Percentiles rank a stretch among this genome's conserved stretches.
phyloP scores from a whole-genome alignment of 2,329 filamentous ascomycete genomes.

The Alternaria metachromatica region DNA sequence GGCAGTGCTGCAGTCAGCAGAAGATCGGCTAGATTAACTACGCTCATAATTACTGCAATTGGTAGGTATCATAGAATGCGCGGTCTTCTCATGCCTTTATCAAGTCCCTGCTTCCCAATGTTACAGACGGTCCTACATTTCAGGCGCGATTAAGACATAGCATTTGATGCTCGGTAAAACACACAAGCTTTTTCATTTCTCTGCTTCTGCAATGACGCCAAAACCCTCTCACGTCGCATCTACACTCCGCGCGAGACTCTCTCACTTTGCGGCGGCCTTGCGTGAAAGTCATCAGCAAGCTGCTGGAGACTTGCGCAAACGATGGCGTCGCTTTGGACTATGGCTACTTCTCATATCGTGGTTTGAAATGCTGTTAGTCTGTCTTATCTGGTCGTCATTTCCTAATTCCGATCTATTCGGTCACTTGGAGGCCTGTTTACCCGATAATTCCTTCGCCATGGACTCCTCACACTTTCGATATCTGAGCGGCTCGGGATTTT shows the following conservation, averaged over 20 bases:
- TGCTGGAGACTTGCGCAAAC: conserved; percentile 1
- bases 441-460: conserved; percentile 13
- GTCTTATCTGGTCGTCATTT: not conserved
- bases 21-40: too few species aligned
- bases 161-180: too few species aligned
- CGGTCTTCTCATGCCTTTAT: not conserved
- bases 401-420: too few species aligned
- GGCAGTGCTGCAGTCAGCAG: not conserved
- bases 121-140: not conserved
- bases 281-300: conserved; percentile 1
- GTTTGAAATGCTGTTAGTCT: not conserved
- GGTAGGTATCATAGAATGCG: too few species aligned
- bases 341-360: conserved; percentile 3
- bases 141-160: too few species aligned
- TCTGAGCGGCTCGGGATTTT: conserved; percentile 20
- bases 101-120: not conserved
- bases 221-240: not conserved
- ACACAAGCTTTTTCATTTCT: too few species aligned
- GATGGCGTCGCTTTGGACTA: not conserved
- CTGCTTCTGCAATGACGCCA: not conserved
- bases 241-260: not conserved
- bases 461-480: conserved; percentile 10
- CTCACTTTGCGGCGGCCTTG: not conserved
- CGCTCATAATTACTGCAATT: too few species aligned
- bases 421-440: conserved; percentile 13